Conservation (phyloP, 768 basidiomycete species). For the Grammothele lineata region DNA sequence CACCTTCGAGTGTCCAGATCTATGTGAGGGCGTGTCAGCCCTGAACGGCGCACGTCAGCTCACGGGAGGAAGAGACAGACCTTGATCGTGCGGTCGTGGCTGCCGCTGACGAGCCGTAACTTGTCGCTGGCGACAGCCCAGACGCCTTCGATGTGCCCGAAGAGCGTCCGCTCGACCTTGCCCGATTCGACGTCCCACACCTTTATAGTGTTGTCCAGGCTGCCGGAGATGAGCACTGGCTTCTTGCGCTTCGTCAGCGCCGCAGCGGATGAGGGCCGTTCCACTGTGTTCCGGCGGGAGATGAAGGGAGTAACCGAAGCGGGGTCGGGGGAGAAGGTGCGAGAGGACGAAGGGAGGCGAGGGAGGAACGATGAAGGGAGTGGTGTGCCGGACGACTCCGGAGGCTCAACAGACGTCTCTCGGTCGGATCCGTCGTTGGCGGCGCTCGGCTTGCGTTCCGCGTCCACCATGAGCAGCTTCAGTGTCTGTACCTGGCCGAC, state of each 20-base stretch:
- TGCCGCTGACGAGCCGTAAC: constrained; percentile 85
- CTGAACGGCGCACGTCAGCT: too few relatives aligned
- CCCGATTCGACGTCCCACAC: constrained; percentile 93
- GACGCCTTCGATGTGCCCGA: constrained; percentile 97
- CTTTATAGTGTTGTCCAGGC: constrained; percentile 93
- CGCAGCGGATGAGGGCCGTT: too few relatives aligned
- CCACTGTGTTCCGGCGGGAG: constrained; percentile 6
- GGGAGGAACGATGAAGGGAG: neutral
- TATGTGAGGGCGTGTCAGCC: constrained; percentile 23
- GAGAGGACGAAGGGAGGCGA: neutral
- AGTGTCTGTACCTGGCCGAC: constrained; percentile 94
- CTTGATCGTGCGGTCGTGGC: constrained; percentile 97
- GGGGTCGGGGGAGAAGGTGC: neutral
- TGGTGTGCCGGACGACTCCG: neutral
- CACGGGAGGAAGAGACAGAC: constrained; percentile 36
- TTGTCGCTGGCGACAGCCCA: constrained; percentile 95
- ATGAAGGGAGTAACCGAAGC: constrained; percentile 3
- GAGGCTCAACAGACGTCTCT: constrained; percentile 1
- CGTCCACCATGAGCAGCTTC: constrained; percentile 67
- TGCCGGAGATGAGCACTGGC: constrained; percentile 82
- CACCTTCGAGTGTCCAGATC: constrained; percentile 93
- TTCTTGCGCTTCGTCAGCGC: constrained; percentile 29
- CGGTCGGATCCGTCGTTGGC: constrained; percentile 19
- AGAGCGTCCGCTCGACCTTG: constrained; percentile 73
- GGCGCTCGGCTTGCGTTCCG: constrained; percentile 33